Evolutionary conservation across 805 yeast species (phyloP).

Genomic region (Myxozyma lipomycoides): DNA sequence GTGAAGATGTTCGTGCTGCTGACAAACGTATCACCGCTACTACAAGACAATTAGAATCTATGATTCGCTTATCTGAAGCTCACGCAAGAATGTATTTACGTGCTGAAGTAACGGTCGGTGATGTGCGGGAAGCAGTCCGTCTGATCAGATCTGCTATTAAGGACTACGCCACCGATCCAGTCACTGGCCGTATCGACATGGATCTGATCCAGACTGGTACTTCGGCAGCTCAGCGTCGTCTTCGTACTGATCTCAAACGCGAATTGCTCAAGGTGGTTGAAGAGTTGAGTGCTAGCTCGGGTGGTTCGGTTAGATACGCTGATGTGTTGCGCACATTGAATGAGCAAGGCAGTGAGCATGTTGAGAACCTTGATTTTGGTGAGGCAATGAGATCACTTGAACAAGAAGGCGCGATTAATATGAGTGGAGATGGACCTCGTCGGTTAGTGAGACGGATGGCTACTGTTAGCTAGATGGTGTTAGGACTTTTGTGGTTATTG

Average conservation of each 20-base stretch:
- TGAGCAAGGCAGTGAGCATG: constrained; percentile 58
- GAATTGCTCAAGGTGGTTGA: constrained; percentile 56
- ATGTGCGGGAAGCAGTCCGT: constrained; percentile 91
- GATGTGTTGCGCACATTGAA: constrained; percentile 59
- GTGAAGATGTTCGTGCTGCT: constrained; percentile 81
- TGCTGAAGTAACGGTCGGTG: constrained; percentile 63
- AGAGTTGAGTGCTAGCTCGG: constrained; percentile 20
- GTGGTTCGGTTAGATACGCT: constrained; percentile 52
- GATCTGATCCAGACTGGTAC: constrained; percentile 95
- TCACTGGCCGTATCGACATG: constrained; percentile 96
- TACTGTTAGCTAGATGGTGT: background rate
- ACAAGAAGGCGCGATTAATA: constrained; percentile 64
- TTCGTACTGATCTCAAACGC: constrained; percentile 66
- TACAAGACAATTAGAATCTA: constrained; percentile 91
- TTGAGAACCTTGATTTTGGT: constrained; percentile 67
- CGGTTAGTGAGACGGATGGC: constrained; percentile 47
- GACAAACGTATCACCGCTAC: constrained; percentile 96
- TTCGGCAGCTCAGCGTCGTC: constrained; percentile 75
- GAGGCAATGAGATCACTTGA: constrained; percentile 64
- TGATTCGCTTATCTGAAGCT: constrained; percentile 93
- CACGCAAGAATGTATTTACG: constrained; percentile 95
- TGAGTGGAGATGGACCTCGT: constrained; percentile 68
- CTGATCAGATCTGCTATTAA: constrained; percentile 90
- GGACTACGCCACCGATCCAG: constrained; percentile 97
- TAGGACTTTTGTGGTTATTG: background rate